These are phyloP conservation scores for Colletotrichum euphorbiae DNA, from an alignment of 2,329 filamentous ascomycete genomes.

Conservation along the genomic window DNA sequence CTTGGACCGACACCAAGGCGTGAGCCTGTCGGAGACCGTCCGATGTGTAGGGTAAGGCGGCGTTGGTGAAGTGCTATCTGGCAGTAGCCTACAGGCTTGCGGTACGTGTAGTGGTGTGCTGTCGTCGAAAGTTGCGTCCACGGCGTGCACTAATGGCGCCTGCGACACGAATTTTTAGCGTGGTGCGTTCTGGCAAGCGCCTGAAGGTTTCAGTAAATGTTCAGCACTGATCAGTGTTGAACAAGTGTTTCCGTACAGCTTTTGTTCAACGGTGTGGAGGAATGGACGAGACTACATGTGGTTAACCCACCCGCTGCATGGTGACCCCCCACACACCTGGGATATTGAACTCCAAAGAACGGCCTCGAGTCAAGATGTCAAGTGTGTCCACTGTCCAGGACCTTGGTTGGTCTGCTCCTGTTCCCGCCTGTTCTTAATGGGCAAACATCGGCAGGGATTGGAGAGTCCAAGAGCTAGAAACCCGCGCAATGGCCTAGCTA, in stretches of 20 bases:
- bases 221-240: neutral
- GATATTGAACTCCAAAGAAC: conserved; percentile 16
- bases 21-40: conserved; percentile 31
- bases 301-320: conserved; percentile 14
- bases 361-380: conserved; percentile 33
- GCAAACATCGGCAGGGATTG: conserved; percentile 29
- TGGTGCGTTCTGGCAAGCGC: conserved; percentile 2
- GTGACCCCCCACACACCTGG: conserved; percentile 31
- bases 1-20: conserved; percentile 2
- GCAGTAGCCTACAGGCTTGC: conserved; percentile 12
- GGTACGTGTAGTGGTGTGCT: conserved; percentile 7
- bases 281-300: conserved; percentile 21
- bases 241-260: neutral
- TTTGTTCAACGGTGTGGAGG: conserved; percentile 20
- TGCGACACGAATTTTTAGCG: neutral
- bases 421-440: conserved; percentile 21
- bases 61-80: conserved; percentile 7
- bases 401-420: conserved; percentile 24
- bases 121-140: conserved; percentile 1
- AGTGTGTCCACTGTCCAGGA: conserved; percentile 16
- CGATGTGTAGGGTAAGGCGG: conserved; percentile 20
- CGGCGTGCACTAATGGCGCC: conserved; percentile 6
- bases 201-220: neutral
- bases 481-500: no score
- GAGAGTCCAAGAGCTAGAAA: no score